Conservation (phyloP, 2,329 filamentous ascomycete genomes). For the Podosphaera leucotricha region DNA sequence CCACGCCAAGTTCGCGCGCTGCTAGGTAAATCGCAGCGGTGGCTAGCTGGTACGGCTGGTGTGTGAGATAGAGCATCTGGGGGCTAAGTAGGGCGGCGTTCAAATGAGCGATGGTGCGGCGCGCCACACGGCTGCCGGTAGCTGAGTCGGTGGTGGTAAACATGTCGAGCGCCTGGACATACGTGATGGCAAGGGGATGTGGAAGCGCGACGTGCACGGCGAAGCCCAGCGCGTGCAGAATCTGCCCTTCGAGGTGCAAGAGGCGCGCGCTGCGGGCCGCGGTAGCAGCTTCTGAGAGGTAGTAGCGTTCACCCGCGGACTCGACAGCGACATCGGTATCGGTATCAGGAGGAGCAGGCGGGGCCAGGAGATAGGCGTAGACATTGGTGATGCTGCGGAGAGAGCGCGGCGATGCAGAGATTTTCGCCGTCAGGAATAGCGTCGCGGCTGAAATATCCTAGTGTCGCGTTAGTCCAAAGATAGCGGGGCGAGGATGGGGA, state of each 20-base stretch:
- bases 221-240: conserved; percentile 57
- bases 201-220: conserved; percentile 69
- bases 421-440: conserved; percentile 62
- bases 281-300: conserved; percentile 52
- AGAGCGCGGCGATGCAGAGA: conserved; percentile 52
- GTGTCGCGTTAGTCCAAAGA: conserved; percentile 2
- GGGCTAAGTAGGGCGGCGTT: conserved; percentile 71
- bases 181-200: conserved; percentile 70
- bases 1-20: conserved; percentile 49
- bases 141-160: conserved; percentile 18
- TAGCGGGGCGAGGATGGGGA: conserved; percentile 5
- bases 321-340: too few species aligned
- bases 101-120: conserved; percentile 50
- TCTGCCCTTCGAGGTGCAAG: conserved; percentile 49
- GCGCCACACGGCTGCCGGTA: conserved; percentile 29
- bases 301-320: conserved; percentile 30
- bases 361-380: conserved; percentile 56
- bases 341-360: conserved; percentile 11
- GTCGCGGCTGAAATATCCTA: conserved; percentile 64
- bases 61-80: conserved; percentile 73
- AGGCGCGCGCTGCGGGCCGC: conserved; percentile 38
- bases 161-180: conserved; percentile 70
- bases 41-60: conserved; percentile 68
- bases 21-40: conserved; percentile 82
- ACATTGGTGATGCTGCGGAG: conserved; percentile 65